Conservation (phyloP, 2,329 filamentous ascomycete genomes). For the Fusarium tricinctum region DNA sequence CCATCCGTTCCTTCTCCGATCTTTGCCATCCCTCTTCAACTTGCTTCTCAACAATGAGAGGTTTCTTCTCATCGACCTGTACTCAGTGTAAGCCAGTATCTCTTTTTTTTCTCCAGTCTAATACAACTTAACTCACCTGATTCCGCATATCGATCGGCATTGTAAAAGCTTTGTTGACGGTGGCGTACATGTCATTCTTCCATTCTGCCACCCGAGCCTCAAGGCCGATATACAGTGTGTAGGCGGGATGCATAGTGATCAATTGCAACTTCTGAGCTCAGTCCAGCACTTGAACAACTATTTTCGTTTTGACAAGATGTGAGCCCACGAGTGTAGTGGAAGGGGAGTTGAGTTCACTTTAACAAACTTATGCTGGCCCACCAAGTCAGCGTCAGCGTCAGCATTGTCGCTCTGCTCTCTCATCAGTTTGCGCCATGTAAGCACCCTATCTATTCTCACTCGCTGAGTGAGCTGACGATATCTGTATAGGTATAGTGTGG, state of each 20-base stretch:
- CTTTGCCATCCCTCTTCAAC: slow-evolving; percentile 20
- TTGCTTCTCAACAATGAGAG: slow-evolving; percentile 3
- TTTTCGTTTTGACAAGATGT: neutral
- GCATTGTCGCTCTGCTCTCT: neutral
- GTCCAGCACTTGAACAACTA: neutral
- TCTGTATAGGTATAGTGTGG: neutral
- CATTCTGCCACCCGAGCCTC: slow-evolving; percentile 12
- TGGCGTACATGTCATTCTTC: slow-evolving; percentile 8
- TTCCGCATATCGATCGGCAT: neutral
- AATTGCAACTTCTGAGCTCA: neutral
- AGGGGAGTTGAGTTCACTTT: neutral
- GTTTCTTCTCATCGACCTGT: slow-evolving; percentile 26
- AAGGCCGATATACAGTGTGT: slow-evolving; percentile 30
- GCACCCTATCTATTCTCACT: slow-evolving; percentile 14
- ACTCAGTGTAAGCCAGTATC: neutral
- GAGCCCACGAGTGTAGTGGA: neutral
- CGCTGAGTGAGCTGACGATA: slow-evolving; percentile 19
- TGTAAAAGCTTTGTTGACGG: slow-evolving; percentile 8
- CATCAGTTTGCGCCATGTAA: neutral
- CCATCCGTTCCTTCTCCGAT: neutral
- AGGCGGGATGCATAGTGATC: slow-evolving; percentile 30
- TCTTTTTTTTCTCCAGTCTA: rapidly evolving
- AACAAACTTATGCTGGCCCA: neutral
- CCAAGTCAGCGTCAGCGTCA: slow-evolving; percentile 10
- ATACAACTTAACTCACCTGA: neutral